Evolutionary conservation across 345 rosid genomes (phyloP), one percentile per base, ranked within the genome.

Genomic region (Pistacia vera): DNA sequence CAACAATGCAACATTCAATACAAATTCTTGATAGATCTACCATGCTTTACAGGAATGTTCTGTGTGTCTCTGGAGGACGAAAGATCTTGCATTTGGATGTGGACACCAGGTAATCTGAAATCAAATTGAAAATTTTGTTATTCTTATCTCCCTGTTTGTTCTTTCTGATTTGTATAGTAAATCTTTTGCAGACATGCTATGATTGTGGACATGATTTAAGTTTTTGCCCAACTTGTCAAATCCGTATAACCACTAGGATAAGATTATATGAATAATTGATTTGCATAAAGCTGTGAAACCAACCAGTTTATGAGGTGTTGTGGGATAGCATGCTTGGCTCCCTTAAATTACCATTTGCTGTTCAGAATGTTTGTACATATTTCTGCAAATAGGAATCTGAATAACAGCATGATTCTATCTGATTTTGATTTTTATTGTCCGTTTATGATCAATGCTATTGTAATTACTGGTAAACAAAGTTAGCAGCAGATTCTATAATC

Each of bases 21-120:
- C 16, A 17, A 46, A 64, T 14, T 3, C 35, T 61, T 60, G 30
- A 49, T 65, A 28, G 14, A 48, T 70, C 36, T 61, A 33, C 1
- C 57, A 11, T 51, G 64, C 12, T 57, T 52, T 55, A 22, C 80
- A 85, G 85, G 52, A 51, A 30, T 83, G 84, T 73, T 83, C 81
- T 28, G 20, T 70, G 38, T 83, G 85, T 68, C 56, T 55, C 36
- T 78, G 85, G 81, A 70, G 68, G 35, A 68, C 58, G 55, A 83
- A 86, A 66, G 81, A 86, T 71, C 81, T 86, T 38, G 87, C 82
- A 44, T 73, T 86, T 71, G 85, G 85, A 33, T 86, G 85, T 20
- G 83, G 85, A 20, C 86, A 83, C 74, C 83, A 86, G 84, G 84
- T 83, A 80, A 75, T 35, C 44, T 5, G 33, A 75, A 56, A 68